phyloP scores from a whole-genome alignment of 768 basidiomycete genomes.

The Boletus eberwhitei region DNA sequence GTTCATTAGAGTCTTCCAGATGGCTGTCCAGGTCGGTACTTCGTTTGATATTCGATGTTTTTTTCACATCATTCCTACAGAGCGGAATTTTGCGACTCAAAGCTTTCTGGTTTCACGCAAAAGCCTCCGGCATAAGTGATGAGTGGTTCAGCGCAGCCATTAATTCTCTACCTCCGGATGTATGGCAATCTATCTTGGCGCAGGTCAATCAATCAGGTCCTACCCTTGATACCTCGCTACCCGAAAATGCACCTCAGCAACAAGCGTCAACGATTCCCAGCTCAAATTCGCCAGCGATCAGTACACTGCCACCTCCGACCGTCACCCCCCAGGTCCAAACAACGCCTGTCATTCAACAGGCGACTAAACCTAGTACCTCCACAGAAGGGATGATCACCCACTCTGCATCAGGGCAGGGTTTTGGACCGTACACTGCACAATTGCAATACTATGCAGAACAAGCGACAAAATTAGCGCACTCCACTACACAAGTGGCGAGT shows the following conservation, averaged over 20 bases:
- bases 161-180: conserved; percentile 14
- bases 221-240: neutral
- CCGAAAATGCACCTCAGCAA: neutral
- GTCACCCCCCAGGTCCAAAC: neutral
- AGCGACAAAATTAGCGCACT: conserved; percentile 6
- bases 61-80: conserved; percentile 11
- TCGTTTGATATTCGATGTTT: neutral
- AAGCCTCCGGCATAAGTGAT: conserved; percentile 13
- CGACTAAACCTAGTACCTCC: neutral
- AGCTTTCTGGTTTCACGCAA: conserved; percentile 13
- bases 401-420: neutral
- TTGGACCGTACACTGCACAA: conserved; percentile 10
- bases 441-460: conserved; percentile 23
- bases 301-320: neutral
- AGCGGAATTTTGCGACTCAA: conserved; percentile 12
- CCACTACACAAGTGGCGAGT: neutral
- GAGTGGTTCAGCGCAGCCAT: conserved; percentile 21
- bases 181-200: conserved; percentile 9
- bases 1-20: conserved; percentile 24
- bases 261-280: neutral
- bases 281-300: neutral
- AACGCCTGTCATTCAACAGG: neutral
- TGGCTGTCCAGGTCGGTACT: conserved; percentile 18
- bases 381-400: neutral
- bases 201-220: conserved; percentile 1